A percentile compares a stretch with the other conserved stretches of the same genome.
phyloP scores from a whole-genome alignment of 202 grass and related monocot genomes.

The Hordeum pubiflorum region DNA sequence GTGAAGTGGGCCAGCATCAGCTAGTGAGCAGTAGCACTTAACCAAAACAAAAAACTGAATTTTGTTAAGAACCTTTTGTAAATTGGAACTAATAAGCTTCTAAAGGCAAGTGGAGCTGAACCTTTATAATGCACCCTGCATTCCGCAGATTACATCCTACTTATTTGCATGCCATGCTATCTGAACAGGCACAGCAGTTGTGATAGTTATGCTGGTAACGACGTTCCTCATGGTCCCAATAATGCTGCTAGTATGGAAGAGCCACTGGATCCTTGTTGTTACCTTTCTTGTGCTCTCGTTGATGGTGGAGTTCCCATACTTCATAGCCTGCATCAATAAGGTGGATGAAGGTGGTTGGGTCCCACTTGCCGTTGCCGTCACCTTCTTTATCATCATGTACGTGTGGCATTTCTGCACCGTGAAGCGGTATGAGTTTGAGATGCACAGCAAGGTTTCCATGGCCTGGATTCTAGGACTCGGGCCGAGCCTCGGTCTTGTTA shows the following conservation, averaged over 20 bases:
- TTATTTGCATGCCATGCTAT: slow-evolving; percentile 17
- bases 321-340: slow-evolving; percentile 67
- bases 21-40: not conserved
- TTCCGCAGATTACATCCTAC: not conserved
- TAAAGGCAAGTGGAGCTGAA: not conserved
- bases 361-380: slow-evolving; percentile 56
- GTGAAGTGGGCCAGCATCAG: not conserved
- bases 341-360: slow-evolving; percentile 91
- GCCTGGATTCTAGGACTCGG: slow-evolving; percentile 83
- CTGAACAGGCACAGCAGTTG: slow-evolving; percentile 76
- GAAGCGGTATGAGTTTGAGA: slow-evolving; percentile 70
- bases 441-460: slow-evolving; percentile 83
- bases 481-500: slow-evolving; percentile 68
- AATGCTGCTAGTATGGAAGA: slow-evolving; percentile 84
- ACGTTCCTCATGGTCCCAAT: slow-evolving; percentile 90
- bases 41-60: not conserved
- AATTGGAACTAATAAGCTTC: not conserved
- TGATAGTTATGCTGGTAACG: slow-evolving; percentile 90
- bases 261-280: slow-evolving; percentile 70
- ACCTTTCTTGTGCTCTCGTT: slow-evolving; percentile 59
- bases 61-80: not conserved
- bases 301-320: slow-evolving; percentile 73
- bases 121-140: slow-evolving; percentile 2
- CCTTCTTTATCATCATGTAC: slow-evolving; percentile 65
- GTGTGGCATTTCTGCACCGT: slow-evolving; percentile 78